These are phyloP conservation scores for Taxillus chinensis DNA, from an alignment of 164 flowering plant genomes.

Conservation along the genomic window DNA sequence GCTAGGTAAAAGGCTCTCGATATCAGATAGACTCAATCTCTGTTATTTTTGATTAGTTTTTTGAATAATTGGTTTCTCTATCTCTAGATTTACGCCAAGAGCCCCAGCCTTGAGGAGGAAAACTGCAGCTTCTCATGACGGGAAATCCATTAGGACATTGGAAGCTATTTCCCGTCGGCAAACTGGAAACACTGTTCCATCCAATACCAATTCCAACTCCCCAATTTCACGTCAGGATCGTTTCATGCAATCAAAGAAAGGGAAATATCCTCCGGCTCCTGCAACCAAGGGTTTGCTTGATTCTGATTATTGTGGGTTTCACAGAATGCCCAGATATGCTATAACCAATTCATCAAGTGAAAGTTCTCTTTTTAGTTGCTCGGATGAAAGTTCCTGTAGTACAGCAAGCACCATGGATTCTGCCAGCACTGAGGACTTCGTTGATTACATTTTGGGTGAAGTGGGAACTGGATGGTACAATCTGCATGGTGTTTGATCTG, in stretches of 20 bases:
- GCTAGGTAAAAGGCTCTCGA: conserved; percentile 42
- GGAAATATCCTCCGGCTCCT: too few relatives aligned
- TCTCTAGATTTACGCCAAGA: conserved; percentile 63
- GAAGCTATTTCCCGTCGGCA: too few relatives aligned
- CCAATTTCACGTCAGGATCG: too few relatives aligned
- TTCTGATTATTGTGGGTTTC: too few relatives aligned
- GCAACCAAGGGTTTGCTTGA: too few relatives aligned
- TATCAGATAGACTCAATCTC: too few relatives aligned
- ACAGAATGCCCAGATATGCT: conserved; percentile 6
- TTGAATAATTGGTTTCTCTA: background rate
- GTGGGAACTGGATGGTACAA: conserved; percentile 29
- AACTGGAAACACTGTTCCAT: too few relatives aligned
- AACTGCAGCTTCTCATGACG: conserved; percentile 17
- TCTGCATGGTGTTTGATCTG: background rate
- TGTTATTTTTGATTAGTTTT: too few relatives aligned
- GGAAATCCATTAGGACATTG: too few relatives aligned
- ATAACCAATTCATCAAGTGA: conserved; percentile 52
- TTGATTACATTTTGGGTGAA: conserved; percentile 55
- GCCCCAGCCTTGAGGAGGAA: conserved; percentile 55
- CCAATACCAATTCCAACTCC: too few relatives aligned
- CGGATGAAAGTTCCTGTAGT: conserved; percentile 77
- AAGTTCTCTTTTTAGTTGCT: conserved; percentile 64
- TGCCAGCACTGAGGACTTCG: conserved; percentile 55
- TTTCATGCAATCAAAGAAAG: too few relatives aligned
- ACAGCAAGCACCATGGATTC: conserved; percentile 60